phyloP scores from a whole-genome alignment of 2,329 filamentous ascomycete genomes.

The Fusarium kyushuense region DNA sequence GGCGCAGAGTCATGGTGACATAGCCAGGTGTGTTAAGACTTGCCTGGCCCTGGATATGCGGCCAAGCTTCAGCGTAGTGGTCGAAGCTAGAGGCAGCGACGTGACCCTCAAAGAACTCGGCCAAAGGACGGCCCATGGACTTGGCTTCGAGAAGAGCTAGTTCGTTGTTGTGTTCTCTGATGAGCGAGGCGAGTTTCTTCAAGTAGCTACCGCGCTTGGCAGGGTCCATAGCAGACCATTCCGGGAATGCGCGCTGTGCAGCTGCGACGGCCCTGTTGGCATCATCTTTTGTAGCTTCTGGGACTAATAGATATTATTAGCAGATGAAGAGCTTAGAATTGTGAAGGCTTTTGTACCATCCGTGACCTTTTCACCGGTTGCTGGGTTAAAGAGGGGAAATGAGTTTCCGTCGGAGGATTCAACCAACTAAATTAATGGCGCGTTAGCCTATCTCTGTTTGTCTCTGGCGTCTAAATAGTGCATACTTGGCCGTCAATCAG shows the following conservation, averaged over 20 bases:
- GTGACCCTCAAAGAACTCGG: slow-evolving; percentile 47
- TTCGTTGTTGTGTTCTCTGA: slow-evolving; percentile 56
- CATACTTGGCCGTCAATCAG: slow-evolving; percentile 38
- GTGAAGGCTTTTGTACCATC: slow-evolving; percentile 7
- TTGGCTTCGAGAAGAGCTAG: slow-evolving; percentile 51
- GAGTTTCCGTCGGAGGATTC: slow-evolving; percentile 35
- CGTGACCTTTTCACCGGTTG: slow-evolving; percentile 32
- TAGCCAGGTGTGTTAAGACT: slow-evolving; percentile 62
- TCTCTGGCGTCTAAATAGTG: too few species aligned
- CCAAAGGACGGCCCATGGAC: slow-evolving; percentile 38
- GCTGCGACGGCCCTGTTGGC: slow-evolving; percentile 62
- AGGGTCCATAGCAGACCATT: slow-evolving; percentile 58
- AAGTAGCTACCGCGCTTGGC: slow-evolving; percentile 56
- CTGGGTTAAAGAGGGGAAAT: slow-evolving; percentile 38
- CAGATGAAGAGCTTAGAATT: accelerated
- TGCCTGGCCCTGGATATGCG: slow-evolving; percentile 58
- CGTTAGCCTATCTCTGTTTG: neutral
- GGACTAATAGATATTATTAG: slow-evolving; percentile 11
- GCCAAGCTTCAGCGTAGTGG: slow-evolving; percentile 57
- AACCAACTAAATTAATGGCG: slow-evolving; percentile 20
- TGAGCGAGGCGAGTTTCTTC: slow-evolving; percentile 59
- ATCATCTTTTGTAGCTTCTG: slow-evolving; percentile 60
- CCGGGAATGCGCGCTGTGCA: slow-evolving; percentile 61
- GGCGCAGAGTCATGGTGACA: slow-evolving; percentile 59
- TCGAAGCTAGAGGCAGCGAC: slow-evolving; percentile 57